Evolutionary conservation across 495 filamentous ascomycete species (phyloP).

Genomic region (Penicillium chermesinum): DNA sequence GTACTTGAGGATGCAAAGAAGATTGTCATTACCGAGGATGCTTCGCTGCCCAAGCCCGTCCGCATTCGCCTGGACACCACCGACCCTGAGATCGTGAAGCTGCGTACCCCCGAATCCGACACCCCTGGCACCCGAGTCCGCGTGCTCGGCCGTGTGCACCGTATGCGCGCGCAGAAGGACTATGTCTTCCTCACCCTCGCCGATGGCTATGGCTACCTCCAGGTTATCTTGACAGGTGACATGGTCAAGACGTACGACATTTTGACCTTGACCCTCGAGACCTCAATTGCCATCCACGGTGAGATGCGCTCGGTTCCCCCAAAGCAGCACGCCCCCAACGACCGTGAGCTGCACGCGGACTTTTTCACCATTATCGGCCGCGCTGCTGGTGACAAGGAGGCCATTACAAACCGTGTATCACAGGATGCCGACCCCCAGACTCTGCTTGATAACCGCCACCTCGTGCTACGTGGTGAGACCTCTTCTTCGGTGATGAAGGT

Average conservation of each 20-base stretch:
- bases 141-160: conserved; percentile 81
- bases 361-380: conserved; percentile 83
- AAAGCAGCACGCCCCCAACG: conserved; percentile 73
- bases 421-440: conserved; percentile 74
- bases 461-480: conserved; percentile 84
- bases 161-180: conserved; percentile 78
- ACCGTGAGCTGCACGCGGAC: conserved; percentile 91
- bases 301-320: conserved; percentile 81
- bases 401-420: conserved; percentile 88
- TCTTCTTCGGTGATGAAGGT: conserved; percentile 90
- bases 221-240: conserved; percentile 79
- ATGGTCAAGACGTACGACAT: conserved; percentile 91
- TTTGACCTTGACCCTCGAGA: conserved; percentile 80
- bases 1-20: conserved; percentile 84
- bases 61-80: conserved; percentile 69
- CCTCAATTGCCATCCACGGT: conserved; percentile 79
- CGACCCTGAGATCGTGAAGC: conserved; percentile 51
- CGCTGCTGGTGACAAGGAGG: conserved; percentile 84
- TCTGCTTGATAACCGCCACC: conserved; percentile 82
- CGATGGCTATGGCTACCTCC: conserved; percentile 86
- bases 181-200: conserved; percentile 80
- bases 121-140: conserved; percentile 71
- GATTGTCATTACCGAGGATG: conserved; percentile 74
- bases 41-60: conserved; percentile 69
- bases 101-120: conserved; percentile 49